phyloP scores from a whole-genome alignment of 306 rosid species.

The Senna tora region DNA sequence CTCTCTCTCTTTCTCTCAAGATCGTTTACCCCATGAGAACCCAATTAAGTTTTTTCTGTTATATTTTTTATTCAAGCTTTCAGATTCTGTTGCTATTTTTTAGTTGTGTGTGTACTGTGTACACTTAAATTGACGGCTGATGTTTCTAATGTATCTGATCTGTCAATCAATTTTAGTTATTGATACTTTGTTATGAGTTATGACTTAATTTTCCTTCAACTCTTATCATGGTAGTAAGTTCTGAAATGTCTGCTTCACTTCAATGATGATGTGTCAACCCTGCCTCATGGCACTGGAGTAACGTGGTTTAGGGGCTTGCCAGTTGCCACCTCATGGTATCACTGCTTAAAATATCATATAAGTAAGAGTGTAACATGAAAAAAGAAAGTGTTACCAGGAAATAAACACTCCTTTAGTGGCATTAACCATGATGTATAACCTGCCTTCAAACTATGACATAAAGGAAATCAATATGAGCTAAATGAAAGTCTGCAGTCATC shows the following conservation, averaged over 20 bases:
- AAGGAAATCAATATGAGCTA: conserved; percentile 19
- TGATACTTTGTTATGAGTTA: conserved; percentile 2
- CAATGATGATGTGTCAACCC: neutral
- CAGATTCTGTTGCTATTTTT: conserved; percentile 3
- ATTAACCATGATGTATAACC: conserved; percentile 48
- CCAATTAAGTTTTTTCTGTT: neutral
- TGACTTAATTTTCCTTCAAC: neutral
- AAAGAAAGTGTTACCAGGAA: conserved; percentile 41
- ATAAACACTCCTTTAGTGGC: conserved; percentile 56
- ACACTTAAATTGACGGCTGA: neutral
- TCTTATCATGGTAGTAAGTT: neutral
- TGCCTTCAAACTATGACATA: conserved; percentile 25
- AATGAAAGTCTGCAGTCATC: conserved; percentile 13
- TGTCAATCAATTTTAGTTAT: conserved; percentile 7
- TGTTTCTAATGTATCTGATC: neutral
- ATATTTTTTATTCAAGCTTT: neutral
- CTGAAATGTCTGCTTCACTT: neutral
- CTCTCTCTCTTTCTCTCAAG: neutral
- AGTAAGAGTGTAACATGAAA: neutral
- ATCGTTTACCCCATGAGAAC: neutral
- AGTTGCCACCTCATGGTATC: neutral
- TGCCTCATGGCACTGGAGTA: neutral
- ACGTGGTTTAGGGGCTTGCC: neutral
- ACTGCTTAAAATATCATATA: neutral
- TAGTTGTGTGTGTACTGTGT: neutral